Evolutionary conservation across 768 basidiomycete species (phyloP).

Genomic region (Tremella mesenterica): DNA sequence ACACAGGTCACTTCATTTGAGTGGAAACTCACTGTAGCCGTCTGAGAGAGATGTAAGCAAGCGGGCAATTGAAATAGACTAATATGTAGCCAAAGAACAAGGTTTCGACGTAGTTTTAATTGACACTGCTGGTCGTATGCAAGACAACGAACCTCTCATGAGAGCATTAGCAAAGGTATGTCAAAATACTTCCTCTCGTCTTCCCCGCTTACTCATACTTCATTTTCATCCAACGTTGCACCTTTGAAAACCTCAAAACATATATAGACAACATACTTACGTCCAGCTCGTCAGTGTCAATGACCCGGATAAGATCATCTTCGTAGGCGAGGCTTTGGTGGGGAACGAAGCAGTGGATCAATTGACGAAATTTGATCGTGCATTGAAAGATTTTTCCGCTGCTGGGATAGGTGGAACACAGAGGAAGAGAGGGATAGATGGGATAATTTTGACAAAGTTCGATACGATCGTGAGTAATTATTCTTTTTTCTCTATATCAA

Average conservation of each 20-base stretch:
- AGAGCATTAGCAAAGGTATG: slow-evolving; percentile 86
- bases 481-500: no score
- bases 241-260: background rate
- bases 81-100: slow-evolving; percentile 62
- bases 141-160: slow-evolving; percentile 99
- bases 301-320: slow-evolving; percentile 92
- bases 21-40: no score
- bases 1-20: no score
- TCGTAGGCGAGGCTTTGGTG: slow-evolving; percentile 95
- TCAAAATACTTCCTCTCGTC: slow-evolving; percentile 7
- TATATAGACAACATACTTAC: background rate
- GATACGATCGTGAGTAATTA: slow-evolving; percentile 79
- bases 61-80: background rate
- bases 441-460: slow-evolving; percentile 98
- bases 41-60: no score
- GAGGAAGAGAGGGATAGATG: slow-evolving; percentile 75
- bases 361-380: slow-evolving; percentile 88
- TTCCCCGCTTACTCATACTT: no score
- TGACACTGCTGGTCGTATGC: slow-evolving; percentile 98
- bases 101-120: slow-evolving; percentile 94
- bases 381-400: slow-evolving; percentile 82
- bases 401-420: slow-evolving; percentile 52
- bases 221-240: slow-evolving; percentile 1
- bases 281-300: slow-evolving; percentile 79
- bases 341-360: slow-evolving; percentile 99